phyloP scores from a whole-genome alignment of 139 green algal species.

The Picochlorum sp. region DNA sequence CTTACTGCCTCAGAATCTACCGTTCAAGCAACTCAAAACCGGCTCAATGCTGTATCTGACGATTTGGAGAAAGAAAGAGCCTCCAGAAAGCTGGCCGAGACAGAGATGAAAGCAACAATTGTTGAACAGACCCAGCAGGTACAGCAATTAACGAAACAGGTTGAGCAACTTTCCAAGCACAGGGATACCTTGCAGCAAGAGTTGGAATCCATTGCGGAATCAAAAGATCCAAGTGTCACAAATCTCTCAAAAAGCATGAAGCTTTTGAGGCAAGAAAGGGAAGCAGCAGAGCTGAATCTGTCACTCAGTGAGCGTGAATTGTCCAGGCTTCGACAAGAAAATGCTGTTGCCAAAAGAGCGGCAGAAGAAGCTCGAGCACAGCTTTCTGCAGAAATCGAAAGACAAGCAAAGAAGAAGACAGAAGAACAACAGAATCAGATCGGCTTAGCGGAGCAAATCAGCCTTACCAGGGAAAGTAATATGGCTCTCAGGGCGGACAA shows the following conservation, averaged over 20 bases:
- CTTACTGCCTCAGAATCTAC: neutral
- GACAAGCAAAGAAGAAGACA: conserved; percentile 19
- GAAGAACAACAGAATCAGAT: conserved; percentile 23
- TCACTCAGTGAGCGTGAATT: conserved; percentile 35
- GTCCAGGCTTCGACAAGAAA: conserved; percentile 22
- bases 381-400: conserved; percentile 26
- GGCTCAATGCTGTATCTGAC: neutral
- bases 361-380: conserved; percentile 30
- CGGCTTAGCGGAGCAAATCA: conserved; percentile 34
- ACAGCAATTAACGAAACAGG: conserved; percentile 6
- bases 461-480: conserved; percentile 47
- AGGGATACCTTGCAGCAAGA: conserved; percentile 36
- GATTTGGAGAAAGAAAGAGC: neutral
- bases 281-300: conserved; percentile 33
- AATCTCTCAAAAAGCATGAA: conserved; percentile 31
- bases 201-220: conserved; percentile 29
- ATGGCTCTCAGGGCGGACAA: conserved; percentile 22
- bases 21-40: neutral
- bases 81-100: neutral
- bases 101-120: neutral
- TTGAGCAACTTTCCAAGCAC: conserved; percentile 24
- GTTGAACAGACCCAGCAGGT: conserved; percentile 16
- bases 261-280: conserved; percentile 39
- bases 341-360: conserved; percentile 10
- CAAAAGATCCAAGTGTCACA: conserved; percentile 6